Evolutionary conservation across 192 early-diverging fungal species (phyloP).

Genomic region (Coemansia sp.): DNA sequence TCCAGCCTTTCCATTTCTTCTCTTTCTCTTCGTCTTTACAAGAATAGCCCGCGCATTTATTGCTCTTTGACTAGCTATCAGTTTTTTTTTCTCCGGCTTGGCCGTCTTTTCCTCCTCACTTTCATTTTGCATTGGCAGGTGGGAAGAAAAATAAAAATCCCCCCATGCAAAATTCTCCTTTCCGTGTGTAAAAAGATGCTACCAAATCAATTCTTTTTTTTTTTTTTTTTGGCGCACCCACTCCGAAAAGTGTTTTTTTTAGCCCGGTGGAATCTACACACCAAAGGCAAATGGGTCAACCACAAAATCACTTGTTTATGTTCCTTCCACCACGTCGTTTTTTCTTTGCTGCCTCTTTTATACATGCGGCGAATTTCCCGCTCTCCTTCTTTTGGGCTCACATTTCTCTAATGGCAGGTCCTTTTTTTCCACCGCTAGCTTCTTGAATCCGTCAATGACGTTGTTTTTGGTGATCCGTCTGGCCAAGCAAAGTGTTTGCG

Average conservation of each 20-base stretch:
- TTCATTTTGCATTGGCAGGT: not conserved
- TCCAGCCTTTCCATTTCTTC: not conserved
- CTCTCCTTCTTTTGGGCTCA: not conserved
- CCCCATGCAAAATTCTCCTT: not conserved
- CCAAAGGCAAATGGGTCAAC: not conserved
- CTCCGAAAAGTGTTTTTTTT: conserved; percentile 5
- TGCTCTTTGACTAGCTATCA: not conserved
- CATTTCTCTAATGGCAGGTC: not conserved
- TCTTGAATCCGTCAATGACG: not conserved
- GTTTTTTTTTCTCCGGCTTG: not conserved
- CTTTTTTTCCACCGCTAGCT: not conserved
- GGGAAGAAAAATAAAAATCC: not conserved
- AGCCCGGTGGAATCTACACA: conserved; percentile 13
- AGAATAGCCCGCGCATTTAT: not conserved
- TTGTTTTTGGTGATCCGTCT: not conserved
- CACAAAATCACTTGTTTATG: not conserved
- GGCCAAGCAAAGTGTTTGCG: too few species aligned
- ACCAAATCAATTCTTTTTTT: conserved; percentile 2
- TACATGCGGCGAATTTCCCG: conserved; percentile 8
- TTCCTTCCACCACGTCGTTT: not conserved
- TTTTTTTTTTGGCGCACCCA: conserved; percentile 13
- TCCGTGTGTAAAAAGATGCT: not conserved
- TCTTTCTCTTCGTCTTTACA: not conserved
- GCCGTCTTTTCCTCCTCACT: too few species aligned
- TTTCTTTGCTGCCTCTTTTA: not conserved